A percentile compares a stretch with the other conserved stretches of the same genome.
Conservation (phyloP, 2,329 filamentous ascomycete genomes). For the Aaosphaeria arxii region DNA sequence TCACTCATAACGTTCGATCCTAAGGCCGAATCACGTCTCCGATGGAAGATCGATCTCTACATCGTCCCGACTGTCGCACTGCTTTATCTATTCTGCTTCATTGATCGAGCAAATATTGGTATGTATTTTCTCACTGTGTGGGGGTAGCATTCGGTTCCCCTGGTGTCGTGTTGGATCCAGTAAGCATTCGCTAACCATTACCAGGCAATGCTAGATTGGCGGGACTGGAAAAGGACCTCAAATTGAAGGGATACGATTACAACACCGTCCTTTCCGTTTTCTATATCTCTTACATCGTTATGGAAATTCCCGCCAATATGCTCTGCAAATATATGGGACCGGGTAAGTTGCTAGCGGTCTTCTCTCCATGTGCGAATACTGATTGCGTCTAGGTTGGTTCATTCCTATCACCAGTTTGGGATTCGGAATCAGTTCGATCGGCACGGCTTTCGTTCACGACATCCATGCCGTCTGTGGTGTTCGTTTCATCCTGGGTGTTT, state of each 20-base stretch:
- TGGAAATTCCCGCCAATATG: conserved; percentile 62
- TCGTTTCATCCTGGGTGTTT: conserved; percentile 63
- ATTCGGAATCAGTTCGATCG: conserved; percentile 63
- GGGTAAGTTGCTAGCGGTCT: conserved; percentile 17
- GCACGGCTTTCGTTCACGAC: conserved; percentile 63
- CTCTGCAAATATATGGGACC: conserved; percentile 69
- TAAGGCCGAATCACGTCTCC: conserved; percentile 55
- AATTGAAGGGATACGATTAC: conserved; percentile 63
- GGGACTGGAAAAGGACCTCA: conserved; percentile 61
- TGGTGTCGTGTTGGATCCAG: not conserved
- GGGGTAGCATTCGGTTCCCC: not conserved
- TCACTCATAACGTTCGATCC: conserved; percentile 48
- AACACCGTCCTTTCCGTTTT: conserved; percentile 67
- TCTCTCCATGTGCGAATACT: no score
- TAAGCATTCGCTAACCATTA: not conserved
- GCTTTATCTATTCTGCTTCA: conserved; percentile 71
- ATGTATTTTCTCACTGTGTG: conserved; percentile 10
- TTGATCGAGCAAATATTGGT: conserved; percentile 73
- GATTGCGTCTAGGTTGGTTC: conserved; percentile 53
- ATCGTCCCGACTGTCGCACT: conserved; percentile 65
- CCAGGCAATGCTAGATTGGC: conserved; percentile 67
- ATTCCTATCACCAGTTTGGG: conserved; percentile 60
- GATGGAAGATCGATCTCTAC: conserved; percentile 63
- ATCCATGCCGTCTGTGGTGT: conserved; percentile 56
- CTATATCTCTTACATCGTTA: conserved; percentile 54